These are phyloP conservation scores for Dendrobium nobile DNA, from an alignment of 106 monocot species.

Conservation along the genomic window DNA sequence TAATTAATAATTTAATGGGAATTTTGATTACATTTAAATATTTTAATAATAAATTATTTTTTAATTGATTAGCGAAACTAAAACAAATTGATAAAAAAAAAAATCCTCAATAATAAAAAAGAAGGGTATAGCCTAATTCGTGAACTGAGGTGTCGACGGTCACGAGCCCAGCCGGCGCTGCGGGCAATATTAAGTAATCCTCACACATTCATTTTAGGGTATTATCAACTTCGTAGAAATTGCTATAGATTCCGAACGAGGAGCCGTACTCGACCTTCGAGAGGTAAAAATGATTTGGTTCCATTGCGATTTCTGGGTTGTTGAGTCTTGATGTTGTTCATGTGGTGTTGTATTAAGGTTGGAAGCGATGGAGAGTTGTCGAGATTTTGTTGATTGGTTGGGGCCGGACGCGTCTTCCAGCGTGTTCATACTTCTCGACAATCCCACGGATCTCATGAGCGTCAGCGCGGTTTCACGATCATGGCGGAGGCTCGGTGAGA, in stretches of 20 bases:
- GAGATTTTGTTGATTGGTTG: conserved; percentile 28
- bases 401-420: conserved; percentile 23
- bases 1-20: too few relatives aligned
- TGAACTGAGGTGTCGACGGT: not conserved
- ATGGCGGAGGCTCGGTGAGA: conserved; percentile 39
- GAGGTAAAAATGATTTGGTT: not conserved
- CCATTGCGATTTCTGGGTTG: not conserved
- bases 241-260: not conserved
- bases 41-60: too few relatives aligned
- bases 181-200: not conserved
- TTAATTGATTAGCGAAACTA: too few relatives aligned
- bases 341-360: not conserved
- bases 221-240: not conserved
- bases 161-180: not conserved
- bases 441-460: conserved; percentile 33
- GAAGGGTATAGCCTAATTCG: too few relatives aligned
- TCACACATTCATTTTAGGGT: not conserved
- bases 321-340: not conserved
- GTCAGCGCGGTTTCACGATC: conserved; percentile 28
- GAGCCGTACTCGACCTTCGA: not conserved
- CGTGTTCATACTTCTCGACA: conserved; percentile 15
- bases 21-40: too few relatives aligned
- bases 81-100: too few relatives aligned
- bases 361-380: conserved; percentile 5
- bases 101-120: too few relatives aligned